Evolutionary conservation across 306 rosid genomes (phyloP).

Genomic region (Bauhinia variegata): DNA sequence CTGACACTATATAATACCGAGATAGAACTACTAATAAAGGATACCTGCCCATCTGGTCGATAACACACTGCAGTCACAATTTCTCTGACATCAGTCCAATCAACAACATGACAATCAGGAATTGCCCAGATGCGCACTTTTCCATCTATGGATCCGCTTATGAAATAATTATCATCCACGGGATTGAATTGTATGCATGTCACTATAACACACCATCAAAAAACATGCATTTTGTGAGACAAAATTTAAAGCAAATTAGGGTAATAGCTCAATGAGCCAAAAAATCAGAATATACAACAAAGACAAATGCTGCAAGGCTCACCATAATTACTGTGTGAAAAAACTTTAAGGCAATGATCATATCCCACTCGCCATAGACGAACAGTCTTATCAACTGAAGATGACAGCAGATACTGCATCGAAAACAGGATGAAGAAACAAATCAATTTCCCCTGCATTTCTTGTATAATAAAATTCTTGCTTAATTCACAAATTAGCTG

Average conservation of each 20-base stretch:
- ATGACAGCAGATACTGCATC: constrained; percentile 81
- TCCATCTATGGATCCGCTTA: constrained; percentile 96
- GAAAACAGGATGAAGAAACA: constrained; percentile 28
- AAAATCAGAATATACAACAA: neutral
- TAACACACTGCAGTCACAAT: constrained; percentile 91
- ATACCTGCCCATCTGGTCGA: constrained; percentile 92
- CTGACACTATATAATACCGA: constrained; percentile 22
- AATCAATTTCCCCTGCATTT: constrained; percentile 25
- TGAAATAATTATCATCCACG: constrained; percentile 82
- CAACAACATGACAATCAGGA: constrained; percentile 78
- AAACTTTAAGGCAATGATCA: constrained; percentile 72
- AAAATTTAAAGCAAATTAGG: constrained; percentile 28
- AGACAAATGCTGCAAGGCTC: constrained; percentile 28
- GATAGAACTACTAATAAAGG: constrained; percentile 36
- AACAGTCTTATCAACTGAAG: constrained; percentile 88
- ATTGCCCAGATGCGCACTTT: constrained; percentile 95
- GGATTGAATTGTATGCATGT: constrained; percentile 95
- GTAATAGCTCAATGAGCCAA: constrained; percentile 26
- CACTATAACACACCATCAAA: constrained; percentile 60
- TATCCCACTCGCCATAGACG: constrained; percentile 84
- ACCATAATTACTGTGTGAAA: constrained; percentile 94
- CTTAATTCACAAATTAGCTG: constrained; percentile 18
- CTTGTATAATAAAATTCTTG: constrained; percentile 1
- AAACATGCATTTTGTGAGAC: constrained; percentile 29
- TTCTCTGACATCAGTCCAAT: constrained; percentile 75